Base-by-base conservation (phyloP, 164 flowering plant species). In the Chloranthus sessilifolius region DNA sequence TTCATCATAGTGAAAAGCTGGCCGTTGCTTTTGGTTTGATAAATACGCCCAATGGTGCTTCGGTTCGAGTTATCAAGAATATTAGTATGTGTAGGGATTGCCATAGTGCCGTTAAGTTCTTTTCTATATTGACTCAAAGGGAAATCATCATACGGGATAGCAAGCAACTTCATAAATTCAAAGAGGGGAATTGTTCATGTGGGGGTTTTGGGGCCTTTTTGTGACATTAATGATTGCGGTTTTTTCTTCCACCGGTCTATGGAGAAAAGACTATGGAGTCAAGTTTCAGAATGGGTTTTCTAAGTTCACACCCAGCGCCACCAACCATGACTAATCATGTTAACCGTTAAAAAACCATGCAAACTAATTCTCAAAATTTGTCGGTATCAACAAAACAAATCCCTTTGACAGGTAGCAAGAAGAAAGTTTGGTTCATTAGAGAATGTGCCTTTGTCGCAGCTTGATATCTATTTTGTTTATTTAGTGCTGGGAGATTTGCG, bases 1-100 rank as follows among this genome's bases (percentile, higher is more conserved):
- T 59, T 50, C 62, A 71, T 71, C 97, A 86, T 53, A 90, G 94
- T 53, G 97, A 90, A 64, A 80, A 74, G 62, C 46, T 90, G 53
- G 97, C 94, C 1, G 58, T 82, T 62, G 79, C 85, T 20, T 86
- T 76, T 57, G 95, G 85, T 5, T 59, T 90, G 52, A 46, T 85
- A 52, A 76, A 74, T 46, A 65, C 63, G 10, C 68, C 70, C 26
- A 64, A 61, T 35, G 52, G 58, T 39, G 68, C 76, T 11, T 62
- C 83, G 4, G 37, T 90, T 22, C 59, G 85, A 35, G 76, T 90
- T 17, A 42, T 66, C 24, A 90, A 90, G 76, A 84, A 64, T 59
- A 54, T 55, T 47, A 55, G 75, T 16, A 80, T 87, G 75, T 82
- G 91, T 61, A 71, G 76, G 41, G 89, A 82, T 53, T 81, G 89